Base-by-base conservation (phyloP, 1,284 basidiomycete species). In the Xerocomus amazonicus region DNA sequence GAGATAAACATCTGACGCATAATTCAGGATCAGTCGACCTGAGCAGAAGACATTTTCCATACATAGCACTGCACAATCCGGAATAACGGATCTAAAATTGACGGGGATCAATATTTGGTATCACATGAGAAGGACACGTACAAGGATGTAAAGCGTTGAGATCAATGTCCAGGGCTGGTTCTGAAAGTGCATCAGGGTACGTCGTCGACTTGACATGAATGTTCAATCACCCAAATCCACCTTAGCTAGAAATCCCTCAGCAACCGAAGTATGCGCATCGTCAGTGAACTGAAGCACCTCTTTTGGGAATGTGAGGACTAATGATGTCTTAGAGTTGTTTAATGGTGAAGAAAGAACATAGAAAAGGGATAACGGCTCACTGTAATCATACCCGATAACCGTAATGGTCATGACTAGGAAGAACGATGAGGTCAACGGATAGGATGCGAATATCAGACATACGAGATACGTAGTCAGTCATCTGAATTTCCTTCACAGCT, bases 81-180 rank as follows among this genome's bases (percentile, higher is more conserved):
- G 9, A 35, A 43, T 43, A 43, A 6, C 42, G 42, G 27, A 23
- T 23, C 42, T 34, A 12, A 34, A n/a, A 6, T 28, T 6, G 12
- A 19, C 17, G 4, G 19, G 10, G 10, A 13, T 16, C 17, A 7
- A 29, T 31, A 17, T 13, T 27, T n/a, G 32, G 4, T 3, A 34
- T n/a, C 9, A 16, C n/a, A 27, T 16, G 17, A 17, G 31, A 6
- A 27, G 17, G 10, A 36, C 9, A 26, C 29, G 3, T 23, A 39
- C 28, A 5, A 37, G 4, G 10, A 39, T 27, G 26, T 6, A 31
- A 6, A 46, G 32, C 13, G 28, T 32, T 27, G 27, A 26, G 2
- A 46, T 16, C 32, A 31, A 26, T 34, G 42, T 43, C 42, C 42
- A 43, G n/a, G 23, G 37, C n/a, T 39, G 39, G 9, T 16, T 46